Evolutionary conservation across 306 rosid species (phyloP), one percentile per base, ranked within the genome.

Genomic region (Quercus mongolica): DNA sequence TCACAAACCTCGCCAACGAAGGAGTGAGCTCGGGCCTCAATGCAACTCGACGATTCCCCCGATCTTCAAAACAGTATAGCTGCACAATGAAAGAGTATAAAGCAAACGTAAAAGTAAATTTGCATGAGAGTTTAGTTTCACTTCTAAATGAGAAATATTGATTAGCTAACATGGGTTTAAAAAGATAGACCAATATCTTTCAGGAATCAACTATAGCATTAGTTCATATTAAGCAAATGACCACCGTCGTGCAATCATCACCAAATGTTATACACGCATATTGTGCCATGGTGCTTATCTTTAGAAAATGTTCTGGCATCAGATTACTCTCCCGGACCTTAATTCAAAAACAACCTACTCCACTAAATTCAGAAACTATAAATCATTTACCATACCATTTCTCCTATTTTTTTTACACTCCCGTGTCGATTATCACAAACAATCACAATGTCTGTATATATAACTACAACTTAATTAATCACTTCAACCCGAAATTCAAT

Each of bases 1-100:
- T 90, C 83, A 95, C 97, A 74, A 95, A 85, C 88, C 99, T 91
- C 63, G 99, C 99, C 90, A 95, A 71, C 23, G 98, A 95, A 83
- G 99, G 99, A 73, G 98, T 95, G 58, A 95, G 95, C 88, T 95
- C 98, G 17, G 98, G 99, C 87, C 97, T 91, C 86, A 92, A 80
- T 1, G 98, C 98, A 80, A 95, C 98, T 8, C 98, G 96, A 33
- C 97, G 98, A 74, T 95, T 95, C 10, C 97, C 99, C 7, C 95
- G 92, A 84, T 95, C 99, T 88, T 95, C 98, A 75, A 95, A 95
- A 85, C 98, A 95, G 82, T 95, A 92, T 35, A 92, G 97, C 99
- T 95, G 89, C 88, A 86, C 74, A 79, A 76, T 30, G 72, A 79
- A 76, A 77, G 69, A 71, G 74, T 41, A 76, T 3, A 56, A 35